A percentile compares a stretch with the other conserved stretches of the same genome.
These are phyloP conservation scores for Diplodia sapinea DNA, from an alignment of 2,329 filamentous ascomycete species.

Conservation along the genomic window DNA sequence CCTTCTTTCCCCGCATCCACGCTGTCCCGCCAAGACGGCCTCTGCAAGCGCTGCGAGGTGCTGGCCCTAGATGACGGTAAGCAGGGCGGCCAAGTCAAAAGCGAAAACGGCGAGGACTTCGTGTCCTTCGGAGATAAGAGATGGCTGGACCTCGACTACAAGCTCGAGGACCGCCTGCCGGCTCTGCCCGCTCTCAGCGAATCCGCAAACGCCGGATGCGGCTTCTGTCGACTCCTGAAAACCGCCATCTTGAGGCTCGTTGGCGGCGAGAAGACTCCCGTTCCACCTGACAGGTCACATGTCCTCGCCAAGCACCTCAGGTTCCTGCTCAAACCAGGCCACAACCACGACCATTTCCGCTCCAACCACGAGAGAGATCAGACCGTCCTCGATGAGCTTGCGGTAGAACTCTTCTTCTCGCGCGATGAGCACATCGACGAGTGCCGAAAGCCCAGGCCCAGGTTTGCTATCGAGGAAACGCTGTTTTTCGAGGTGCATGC, in stretches of 20 bases:
- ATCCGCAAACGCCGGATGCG: background rate
- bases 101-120: background rate
- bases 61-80: background rate
- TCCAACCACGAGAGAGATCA: background rate
- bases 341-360: conserved; percentile 1
- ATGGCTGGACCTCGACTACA: background rate
- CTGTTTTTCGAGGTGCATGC: background rate
- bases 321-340: background rate
- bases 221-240: background rate
- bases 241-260: background rate
- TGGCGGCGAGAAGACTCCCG: background rate
- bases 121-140: background rate
- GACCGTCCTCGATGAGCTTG: background rate
- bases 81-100: background rate
- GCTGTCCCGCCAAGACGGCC: background rate
- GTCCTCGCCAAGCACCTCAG: background rate
- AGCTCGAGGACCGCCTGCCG: background rate
- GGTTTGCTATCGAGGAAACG: background rate
- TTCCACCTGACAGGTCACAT: background rate
- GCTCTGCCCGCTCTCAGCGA: background rate
- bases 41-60: background rate
- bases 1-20: background rate
- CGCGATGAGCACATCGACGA: background rate
- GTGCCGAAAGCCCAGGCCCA: background rate
- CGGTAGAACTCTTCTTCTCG: background rate